Percentiles rank a stretch among this genome's conserved stretches.
Evolutionary conservation across 2,329 filamentous ascomycete genomes (phyloP).

Genomic region (Lachnellula suecica): DNA sequence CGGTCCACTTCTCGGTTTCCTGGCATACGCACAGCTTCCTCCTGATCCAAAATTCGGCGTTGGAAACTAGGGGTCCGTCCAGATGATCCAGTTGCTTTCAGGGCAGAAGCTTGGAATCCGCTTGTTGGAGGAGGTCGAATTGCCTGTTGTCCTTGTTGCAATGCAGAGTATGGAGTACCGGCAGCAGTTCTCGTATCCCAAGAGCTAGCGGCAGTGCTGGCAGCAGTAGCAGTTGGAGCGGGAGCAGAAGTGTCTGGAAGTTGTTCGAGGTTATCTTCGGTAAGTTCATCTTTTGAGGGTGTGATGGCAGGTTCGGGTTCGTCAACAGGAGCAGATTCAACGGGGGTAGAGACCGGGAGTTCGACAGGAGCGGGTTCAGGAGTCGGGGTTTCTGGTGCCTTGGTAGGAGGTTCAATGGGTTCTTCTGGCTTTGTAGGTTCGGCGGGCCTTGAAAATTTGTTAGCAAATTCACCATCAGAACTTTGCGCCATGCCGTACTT

Average conservation of each 20-base stretch:
- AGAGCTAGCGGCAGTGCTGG: slow-evolving; percentile 86
- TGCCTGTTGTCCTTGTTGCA: slow-evolving; percentile 57
- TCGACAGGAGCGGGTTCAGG: slow-evolving; percentile 40
- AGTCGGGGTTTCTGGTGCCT: slow-evolving; percentile 33
- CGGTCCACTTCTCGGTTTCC: slow-evolving; percentile 93
- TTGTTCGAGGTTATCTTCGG: slow-evolving; percentile 89
- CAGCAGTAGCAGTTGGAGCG: slow-evolving; percentile 76
- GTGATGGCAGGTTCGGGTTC: slow-evolving; percentile 52
- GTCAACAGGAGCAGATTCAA: slow-evolving; percentile 24
- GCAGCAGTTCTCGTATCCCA: slow-evolving; percentile 68
- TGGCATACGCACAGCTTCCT: slow-evolving; percentile 97
- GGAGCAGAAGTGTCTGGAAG: slow-evolving; percentile 79
- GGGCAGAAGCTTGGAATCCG: slow-evolving; percentile 76
- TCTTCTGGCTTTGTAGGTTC: slow-evolving; percentile 42
- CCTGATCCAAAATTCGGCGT: slow-evolving; percentile 86
- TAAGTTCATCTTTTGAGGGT: slow-evolving; percentile 79
- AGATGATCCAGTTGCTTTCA: slow-evolving; percentile 67
- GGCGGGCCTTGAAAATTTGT: slow-evolving; percentile 24
- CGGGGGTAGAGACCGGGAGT: slow-evolving; percentile 29
- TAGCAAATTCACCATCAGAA: slow-evolving; percentile 18
- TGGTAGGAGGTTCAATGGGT: slow-evolving; percentile 44
- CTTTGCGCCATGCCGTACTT: slow-evolving; percentile 25
- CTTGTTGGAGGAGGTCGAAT: slow-evolving; percentile 61
- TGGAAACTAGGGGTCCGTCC: slow-evolving; percentile 77
- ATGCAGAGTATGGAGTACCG: slow-evolving; percentile 65